phyloP scores from a whole-genome alignment of 2,329 filamentous ascomycete species.

The Pseudofabraea citricarpa region DNA sequence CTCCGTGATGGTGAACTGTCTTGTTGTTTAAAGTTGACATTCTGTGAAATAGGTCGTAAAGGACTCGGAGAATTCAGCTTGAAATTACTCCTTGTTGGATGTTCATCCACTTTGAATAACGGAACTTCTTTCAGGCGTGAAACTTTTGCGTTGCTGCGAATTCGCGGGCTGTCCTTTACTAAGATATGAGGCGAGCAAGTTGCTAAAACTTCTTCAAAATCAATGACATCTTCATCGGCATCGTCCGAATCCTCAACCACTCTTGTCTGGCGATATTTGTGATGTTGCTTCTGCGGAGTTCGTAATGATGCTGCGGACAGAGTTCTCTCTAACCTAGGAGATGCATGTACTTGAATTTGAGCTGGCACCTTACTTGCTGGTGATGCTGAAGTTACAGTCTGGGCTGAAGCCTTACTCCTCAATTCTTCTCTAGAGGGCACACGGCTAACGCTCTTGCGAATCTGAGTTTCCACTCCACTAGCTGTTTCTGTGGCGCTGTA shows the following conservation, averaged over 20 bases:
- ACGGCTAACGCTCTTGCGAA: slow-evolving; percentile 20
- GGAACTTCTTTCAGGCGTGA: slow-evolving; percentile 8
- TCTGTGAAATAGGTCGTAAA: slow-evolving; percentile 20
- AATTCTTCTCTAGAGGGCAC: slow-evolving; percentile 12
- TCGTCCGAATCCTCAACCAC: slow-evolving; percentile 27
- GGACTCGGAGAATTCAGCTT: slow-evolving; percentile 21
- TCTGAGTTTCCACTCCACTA: slow-evolving; percentile 19
- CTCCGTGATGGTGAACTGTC: slow-evolving; percentile 18
- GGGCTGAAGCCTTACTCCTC: background rate
- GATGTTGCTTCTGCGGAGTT: slow-evolving; percentile 11
- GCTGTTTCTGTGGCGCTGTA: slow-evolving; percentile 21
- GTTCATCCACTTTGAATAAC: slow-evolving; percentile 7
- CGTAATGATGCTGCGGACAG: slow-evolving; percentile 1
- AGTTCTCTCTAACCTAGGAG: slow-evolving; percentile 12
- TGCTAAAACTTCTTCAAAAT: slow-evolving; percentile 11
- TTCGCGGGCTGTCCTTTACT: slow-evolving; percentile 13
- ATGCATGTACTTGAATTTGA: slow-evolving; percentile 22
- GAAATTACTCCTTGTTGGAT: too few relatives aligned
- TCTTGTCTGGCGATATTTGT: slow-evolving; percentile 7
- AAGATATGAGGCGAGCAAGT: slow-evolving; percentile 11
- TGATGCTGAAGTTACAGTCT: background rate
- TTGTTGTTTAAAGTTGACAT: slow-evolving; percentile 13
- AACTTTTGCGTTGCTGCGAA: slow-evolving; percentile 4
- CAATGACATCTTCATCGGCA: slow-evolving; percentile 23
- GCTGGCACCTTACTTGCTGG: too few relatives aligned